phyloP scores from a whole-genome alignment of 1,139 yeast genomes.

The Debaryomyces sp. region DNA sequence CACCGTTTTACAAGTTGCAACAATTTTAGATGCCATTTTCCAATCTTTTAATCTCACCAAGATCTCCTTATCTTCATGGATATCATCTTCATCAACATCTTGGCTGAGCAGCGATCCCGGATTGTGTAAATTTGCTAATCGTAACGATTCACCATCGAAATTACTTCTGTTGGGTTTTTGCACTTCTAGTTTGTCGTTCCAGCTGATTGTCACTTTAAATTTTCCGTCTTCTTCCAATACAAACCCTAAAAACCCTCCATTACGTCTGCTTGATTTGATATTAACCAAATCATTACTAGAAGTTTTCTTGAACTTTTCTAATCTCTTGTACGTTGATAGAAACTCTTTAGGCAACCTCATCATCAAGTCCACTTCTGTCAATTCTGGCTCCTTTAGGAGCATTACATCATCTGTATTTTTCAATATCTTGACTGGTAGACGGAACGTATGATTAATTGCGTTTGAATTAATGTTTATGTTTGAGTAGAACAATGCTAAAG shows the following conservation, averaged over 20 bases:
- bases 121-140: constrained; percentile 18
- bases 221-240: constrained; percentile 57
- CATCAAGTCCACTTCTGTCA: constrained; percentile 49
- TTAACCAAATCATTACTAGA: constrained; percentile 33
- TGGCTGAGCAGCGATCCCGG: constrained; percentile 11
- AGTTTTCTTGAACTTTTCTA: constrained; percentile 56
- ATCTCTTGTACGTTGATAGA: constrained; percentile 49
- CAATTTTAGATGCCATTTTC: constrained; percentile 57
- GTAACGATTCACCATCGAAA: constrained; percentile 24
- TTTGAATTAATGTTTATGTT: constrained; percentile 33
- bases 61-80: constrained; percentile 36
- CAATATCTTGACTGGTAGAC: constrained; percentile 58
- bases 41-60: constrained; percentile 56
- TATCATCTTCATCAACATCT: constrained; percentile 22
- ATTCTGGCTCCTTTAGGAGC: constrained; percentile 49
- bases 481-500: constrained; percentile 54
- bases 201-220: constrained; percentile 54
- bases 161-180: constrained; percentile 25
- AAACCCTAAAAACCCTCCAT: constrained; percentile 48
- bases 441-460: constrained; percentile 57
- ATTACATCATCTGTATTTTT: constrained; percentile 47
- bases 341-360: constrained; percentile 54
- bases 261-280: constrained; percentile 34
- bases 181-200: constrained; percentile 54
- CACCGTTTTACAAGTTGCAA: constrained; percentile 56